phyloP scores from a whole-genome alignment of 148 eudicot species.

The Arbutus unedo region DNA sequence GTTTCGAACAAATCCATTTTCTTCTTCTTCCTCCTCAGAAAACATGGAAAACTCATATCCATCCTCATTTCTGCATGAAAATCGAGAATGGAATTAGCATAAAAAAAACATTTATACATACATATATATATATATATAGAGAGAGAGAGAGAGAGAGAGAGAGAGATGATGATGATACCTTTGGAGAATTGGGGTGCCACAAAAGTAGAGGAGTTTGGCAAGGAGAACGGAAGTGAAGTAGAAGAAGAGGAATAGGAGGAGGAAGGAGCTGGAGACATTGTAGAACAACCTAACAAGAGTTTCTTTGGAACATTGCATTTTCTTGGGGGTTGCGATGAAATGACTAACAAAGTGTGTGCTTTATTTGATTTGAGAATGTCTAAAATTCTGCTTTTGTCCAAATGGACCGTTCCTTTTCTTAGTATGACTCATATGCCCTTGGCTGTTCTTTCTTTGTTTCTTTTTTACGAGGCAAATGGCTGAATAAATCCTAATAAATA shows the following conservation, averaged over 20 bases:
- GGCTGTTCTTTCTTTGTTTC: not conserved
- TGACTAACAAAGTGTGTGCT: constrained; percentile 20
- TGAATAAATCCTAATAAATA: no score
- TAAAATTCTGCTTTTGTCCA: constrained; percentile 1
- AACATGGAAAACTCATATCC: constrained; percentile 36
- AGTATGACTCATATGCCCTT: constrained; percentile 27
- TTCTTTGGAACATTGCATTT: constrained; percentile 82
- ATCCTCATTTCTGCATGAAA: constrained; percentile 37
- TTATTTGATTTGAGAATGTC: constrained; percentile 33
- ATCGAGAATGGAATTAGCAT: not conserved
- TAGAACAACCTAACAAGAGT: constrained; percentile 56
- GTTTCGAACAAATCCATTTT: constrained; percentile 16
- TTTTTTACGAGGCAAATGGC: no score
- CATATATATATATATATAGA: not conserved
- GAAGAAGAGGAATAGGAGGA: constrained; percentile 71
- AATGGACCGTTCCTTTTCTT: not conserved
- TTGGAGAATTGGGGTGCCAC: constrained; percentile 39
- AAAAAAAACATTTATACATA: not conserved
- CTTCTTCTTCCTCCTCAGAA: constrained; percentile 49
- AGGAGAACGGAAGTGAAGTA: constrained; percentile 56
- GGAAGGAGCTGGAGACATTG: constrained; percentile 46
- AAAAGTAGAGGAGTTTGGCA: constrained; percentile 49
- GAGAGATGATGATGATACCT: constrained; percentile 27
- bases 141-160: not conserved
- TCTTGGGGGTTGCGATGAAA: constrained; percentile 26